Base-by-base conservation (phyloP, 257 asterid genomes). In the Nicotiana sylvestris region DNA sequence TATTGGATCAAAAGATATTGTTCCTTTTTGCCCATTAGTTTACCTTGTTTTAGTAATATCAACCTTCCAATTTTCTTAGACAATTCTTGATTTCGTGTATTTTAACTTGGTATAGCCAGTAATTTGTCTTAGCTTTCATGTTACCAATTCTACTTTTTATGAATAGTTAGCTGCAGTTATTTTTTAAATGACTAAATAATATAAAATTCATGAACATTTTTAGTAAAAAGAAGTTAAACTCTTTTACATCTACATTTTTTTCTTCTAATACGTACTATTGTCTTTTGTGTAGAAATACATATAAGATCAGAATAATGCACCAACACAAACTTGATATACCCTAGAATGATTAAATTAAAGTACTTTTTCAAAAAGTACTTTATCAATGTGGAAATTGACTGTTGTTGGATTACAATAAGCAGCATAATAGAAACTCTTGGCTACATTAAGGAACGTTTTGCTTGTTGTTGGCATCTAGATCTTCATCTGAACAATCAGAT, bases 361-460 rank as follows among this genome's bases (percentile, higher is more conserved):
- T 15, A 87, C 94, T 83, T 85, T 88, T 69, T 91, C 87, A 58
- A 94, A 95, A 62, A 95, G 96, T 49, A 95, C 97, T 86, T 90
- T 92, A 13, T 89, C 57, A 18, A 93, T 86, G 82, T 95, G 98
- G 81, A 76, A 81, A 70, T 88, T 82, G 61, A 92, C 85, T 0
- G 92, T 90, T 55, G 61, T 88, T 8, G 88, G 87, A 60, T 76
- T 85, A 86, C 90, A 94, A 70, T 88, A 85, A 32, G 97, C 93
- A 35, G 85, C 82, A 74, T 92, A 92, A 68, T 91, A 93, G 69
- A 86, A 94, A 76, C 92, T 89, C 87, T 84, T 93, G 6, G 90
- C 91, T 13, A 95, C 86, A 2, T 64, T 39, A 49, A 93, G 90
- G 83, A 92, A 93, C 74, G 83, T 90, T 16, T 91, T 21, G 91